These are phyloP conservation scores for Leccinum proximum DNA, from an alignment of 1,284 basidiomycete genomes.

Conservation along the genomic window DNA sequence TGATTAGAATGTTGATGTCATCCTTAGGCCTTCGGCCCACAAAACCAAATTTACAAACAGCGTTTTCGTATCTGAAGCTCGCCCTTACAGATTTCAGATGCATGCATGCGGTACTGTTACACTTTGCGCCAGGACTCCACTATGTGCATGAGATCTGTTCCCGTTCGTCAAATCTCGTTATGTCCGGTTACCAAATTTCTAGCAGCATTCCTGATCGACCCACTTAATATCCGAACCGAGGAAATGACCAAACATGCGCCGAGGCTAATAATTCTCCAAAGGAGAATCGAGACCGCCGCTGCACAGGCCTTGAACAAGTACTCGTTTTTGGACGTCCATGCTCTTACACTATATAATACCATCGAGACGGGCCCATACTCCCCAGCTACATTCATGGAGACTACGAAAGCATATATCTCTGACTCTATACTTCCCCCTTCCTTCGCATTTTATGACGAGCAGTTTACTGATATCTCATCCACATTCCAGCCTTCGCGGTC, in stretches of 20 bases:
- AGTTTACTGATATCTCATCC: not conserved
- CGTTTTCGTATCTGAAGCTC: not conserved
- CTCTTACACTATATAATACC: not conserved
- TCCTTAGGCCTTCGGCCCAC: not conserved
- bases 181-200: not conserved
- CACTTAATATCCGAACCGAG: not conserved
- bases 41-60: not conserved
- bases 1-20: not conserved
- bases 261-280: not conserved
- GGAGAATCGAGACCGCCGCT: not conserved
- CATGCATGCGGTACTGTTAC: not conserved
- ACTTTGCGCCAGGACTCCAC: not conserved
- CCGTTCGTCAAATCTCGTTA: not conserved
- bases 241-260: not conserved
- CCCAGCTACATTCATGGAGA: not conserved
- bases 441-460: not conserved
- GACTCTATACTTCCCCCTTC: not conserved
- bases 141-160: not conserved
- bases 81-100: not conserved
- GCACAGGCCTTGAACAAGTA: not conserved
- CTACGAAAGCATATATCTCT: not conserved
- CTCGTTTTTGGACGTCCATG: not conserved
- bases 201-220: not conserved
- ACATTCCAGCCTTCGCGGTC: not conserved
- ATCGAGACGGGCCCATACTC: not conserved